Base-by-base conservation (phyloP, 2,329 filamentous ascomycete species). In the Epichloe scottii region DNA sequence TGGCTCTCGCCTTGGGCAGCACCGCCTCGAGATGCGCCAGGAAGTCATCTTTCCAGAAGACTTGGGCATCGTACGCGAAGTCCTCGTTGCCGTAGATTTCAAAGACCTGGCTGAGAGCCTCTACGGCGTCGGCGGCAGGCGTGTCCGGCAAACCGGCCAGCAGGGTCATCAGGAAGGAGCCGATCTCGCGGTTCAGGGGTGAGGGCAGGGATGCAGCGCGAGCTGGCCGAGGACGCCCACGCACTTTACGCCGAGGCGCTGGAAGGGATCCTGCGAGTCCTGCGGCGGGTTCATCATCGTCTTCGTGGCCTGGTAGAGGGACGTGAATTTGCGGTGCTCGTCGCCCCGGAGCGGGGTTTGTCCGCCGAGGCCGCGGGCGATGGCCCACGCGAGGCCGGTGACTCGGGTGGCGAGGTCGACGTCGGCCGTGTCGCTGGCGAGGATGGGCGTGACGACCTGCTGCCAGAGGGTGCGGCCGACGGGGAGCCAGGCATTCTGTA, bases 71-170 rank as follows among this genome's bases (percentile, higher is more conserved):
- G 60, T 76, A 82, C 11, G 72, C 67, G 50, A 69, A 72, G 12
- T 70, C 71, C 62, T 81, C 79, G 60, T 85, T 78, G 26, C 74
- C 77, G 64, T 85, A 86, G 7, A 86, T 73, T 57, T 85, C 82
- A 57, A 84, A 83, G 17, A 86, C 55, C 63, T 84, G 79, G 64
- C 85, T 79, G 42, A 85, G 66, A 15, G 79, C 78, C 66, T 85
- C 82, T 34, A 85, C 73, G 5, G 72, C 71, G 44, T 84, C 78
- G 2, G 79, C 81, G 2, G 73, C 65, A 2, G 78, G 70, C 1
- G 75, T 76, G 43, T 74, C 67, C 5, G 79, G 77, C 17, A 78
- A 66, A 10, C 65, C 64, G 34, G 72, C 68, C 34, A 84, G 65
- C 5, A 81, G 63, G 2, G 74, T 78, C 49, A 85, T 55, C 46